Base-by-base conservation (phyloP, 2,329 filamentous ascomycete genomes). In the Passalora sequoiae region DNA sequence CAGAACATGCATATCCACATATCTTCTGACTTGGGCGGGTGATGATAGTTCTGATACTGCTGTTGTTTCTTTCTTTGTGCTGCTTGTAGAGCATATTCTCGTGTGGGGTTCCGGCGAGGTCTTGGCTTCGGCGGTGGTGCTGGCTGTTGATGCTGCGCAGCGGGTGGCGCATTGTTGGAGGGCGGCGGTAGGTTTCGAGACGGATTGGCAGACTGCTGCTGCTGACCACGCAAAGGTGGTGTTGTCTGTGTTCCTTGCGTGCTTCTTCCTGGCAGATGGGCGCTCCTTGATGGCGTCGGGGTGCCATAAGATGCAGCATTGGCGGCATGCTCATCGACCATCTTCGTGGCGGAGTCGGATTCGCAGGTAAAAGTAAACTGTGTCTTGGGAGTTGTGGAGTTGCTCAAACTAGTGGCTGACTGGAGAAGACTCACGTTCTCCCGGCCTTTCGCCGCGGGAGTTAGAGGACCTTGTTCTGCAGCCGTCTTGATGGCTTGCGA, bases 1-100 rank as follows among this genome's bases (percentile, higher is more conserved):
- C 92, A 98, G 63, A 97, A 97, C 60, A 96, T 87, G 68, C 92
- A 98, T 35, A 97, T 89, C 86, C 89, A 97, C 38, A 89, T 77
- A 49, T 95, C 86, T 53, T 87, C 84, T 1, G 70, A 63, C 13
- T 68, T 70, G 0, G 85, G 84, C 1, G 86, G 84, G 58, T 86
- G 82, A 57, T 85, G 81, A 49, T 79, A 80, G 63, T 92, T 94
- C 44, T 79, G 76, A 52, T 85, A 83, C 57, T 86, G 78, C 48
- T 92, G 86, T 59, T 86, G 77, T 35, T 86, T 77, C 46, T 84
- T 83, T 5, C 92, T 84, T 53, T 88, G 80, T 17, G 81, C 80
- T 19, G 88, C 89, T 45, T 89, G 87, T 49, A 80, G 68, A 1
- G 78, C 72, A 52, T 92, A 86, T 36, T 91, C 80, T 61, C 83